Conservation (phyloP, 805 yeast genomes). For the Vanderwaltozyma polyspora region DNA sequence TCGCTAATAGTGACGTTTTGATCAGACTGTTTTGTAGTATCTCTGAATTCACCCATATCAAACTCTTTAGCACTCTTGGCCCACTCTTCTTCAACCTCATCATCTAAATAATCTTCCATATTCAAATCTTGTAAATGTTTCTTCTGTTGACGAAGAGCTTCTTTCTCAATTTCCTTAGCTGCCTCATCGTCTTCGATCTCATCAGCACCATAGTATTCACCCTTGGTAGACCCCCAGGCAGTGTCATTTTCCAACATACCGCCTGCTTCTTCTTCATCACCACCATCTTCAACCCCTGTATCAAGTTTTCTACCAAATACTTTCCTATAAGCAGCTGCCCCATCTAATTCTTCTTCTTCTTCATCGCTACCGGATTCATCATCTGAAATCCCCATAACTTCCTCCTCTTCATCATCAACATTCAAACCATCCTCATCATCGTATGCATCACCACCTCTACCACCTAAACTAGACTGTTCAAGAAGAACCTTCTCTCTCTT, state of each 20-base stretch:
- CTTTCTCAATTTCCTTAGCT: constrained; percentile 69
- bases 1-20: constrained; percentile 32
- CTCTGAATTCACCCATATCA: constrained; percentile 30
- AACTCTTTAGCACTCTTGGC: constrained; percentile 42
- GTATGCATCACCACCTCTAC: constrained; percentile 30
- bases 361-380: constrained; percentile 10
- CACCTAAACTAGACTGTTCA: constrained; percentile 42
- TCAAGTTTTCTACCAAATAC: constrained; percentile 26
- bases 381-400: constrained; percentile 12
- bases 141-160: constrained; percentile 80
- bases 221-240: constrained; percentile 36
- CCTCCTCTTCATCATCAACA: constrained; percentile 38
- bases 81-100: constrained; percentile 69
- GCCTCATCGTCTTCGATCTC: constrained; percentile 52
- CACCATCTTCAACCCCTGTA: constrained; percentile 13
- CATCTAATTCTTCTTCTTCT: constrained; percentile 21
- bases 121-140: constrained; percentile 64
- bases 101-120: constrained; percentile 68
- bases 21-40: constrained; percentile 22
- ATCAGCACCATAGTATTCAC: constrained; percentile 44
- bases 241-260: constrained; percentile 31
- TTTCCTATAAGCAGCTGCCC: constrained; percentile 30
- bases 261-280: constrained; percentile 21
- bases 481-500: constrained; percentile 46
- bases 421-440: constrained; percentile 46